Base-by-base conservation (phyloP, 83 land plant species). In the Picea abies region DNA sequence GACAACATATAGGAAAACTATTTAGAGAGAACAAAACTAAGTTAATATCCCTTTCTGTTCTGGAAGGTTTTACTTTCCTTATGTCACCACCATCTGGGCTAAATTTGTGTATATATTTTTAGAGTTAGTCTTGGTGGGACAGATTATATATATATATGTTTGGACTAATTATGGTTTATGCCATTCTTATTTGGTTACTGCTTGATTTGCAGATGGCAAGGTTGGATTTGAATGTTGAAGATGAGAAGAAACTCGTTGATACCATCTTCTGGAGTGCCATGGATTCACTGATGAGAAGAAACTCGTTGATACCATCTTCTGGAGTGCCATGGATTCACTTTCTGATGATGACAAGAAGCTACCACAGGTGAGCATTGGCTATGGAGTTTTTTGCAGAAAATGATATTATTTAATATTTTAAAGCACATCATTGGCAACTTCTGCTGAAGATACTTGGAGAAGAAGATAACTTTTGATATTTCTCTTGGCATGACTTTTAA, bases 331-430 rank as follows among this genome's bases (percentile, higher is more conserved):
- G 99, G 99, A 96, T 87, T 90, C 96, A 76, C 92, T 98, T 63
- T 96, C 99, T 19, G 99, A 98, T 76, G 99, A 98, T 88, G 99
- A 98, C 88, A 98, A 96, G 85, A 96, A 94, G 86, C 90, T 98
- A 15, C 99, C 99, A 60, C 99, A 98, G 95, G 99, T 87, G 81
- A 83, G 87, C 19, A 32, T 41, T 62, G 0, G 58, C 37, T 69
- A n/a, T 65, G 68, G 22, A 65, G 68, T 65, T 65, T 65, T 65
- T 65, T 3, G 22, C 68, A 65, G 68, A n/a, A 65, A n/a, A 65
- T 65, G 20, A n/a, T n/a, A n/a, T 65, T 10, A 52, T 52, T 52
- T 52, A 10, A 52, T 10, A 52, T 52, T 52, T 52, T 52, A 52
- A 52, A 52, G 56, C 52, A 49, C 56, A 52, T 52, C 10, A 11